These are phyloP conservation scores for Lactarius tabidus DNA, from an alignment of 768 basidiomycete species.

Conservation along the genomic window DNA sequence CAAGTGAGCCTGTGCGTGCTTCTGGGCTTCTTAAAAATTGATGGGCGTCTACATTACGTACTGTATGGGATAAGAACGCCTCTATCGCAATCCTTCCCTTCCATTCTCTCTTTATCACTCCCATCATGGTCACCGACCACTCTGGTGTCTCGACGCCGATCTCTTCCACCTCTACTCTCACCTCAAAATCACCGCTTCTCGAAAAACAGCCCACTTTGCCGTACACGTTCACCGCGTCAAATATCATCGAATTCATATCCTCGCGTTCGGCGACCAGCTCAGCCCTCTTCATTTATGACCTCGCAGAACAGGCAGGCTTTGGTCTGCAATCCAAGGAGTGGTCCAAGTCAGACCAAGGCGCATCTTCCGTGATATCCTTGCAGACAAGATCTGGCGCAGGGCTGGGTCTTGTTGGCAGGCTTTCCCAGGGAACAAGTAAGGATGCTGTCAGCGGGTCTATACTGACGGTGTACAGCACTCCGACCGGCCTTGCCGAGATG, in stretches of 20 bases:
- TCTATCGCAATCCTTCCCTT: not conserved
- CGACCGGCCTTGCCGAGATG: slow-evolving; percentile 81
- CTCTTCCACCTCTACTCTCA: slow-evolving; percentile 36
- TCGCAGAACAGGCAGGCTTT: slow-evolving; percentile 81
- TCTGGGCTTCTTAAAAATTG: too few relatives aligned
- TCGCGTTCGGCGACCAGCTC: slow-evolving; percentile 55
- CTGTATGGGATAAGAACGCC: not conserved
- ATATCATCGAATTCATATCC: slow-evolving; percentile 63
- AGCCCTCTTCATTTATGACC: slow-evolving; percentile 74
- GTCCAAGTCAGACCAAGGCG: slow-evolving; percentile 40
- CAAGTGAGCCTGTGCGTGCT: not conserved
- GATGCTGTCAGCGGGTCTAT: slow-evolving; percentile 56
- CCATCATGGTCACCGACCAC: slow-evolving; percentile 29
- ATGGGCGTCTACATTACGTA: not conserved
- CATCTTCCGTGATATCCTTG: slow-evolving; percentile 58
- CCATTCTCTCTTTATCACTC: not conserved
- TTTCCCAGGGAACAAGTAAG: slow-evolving; percentile 75
- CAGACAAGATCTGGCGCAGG: slow-evolving; percentile 88
- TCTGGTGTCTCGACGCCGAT: slow-evolving; percentile 32
- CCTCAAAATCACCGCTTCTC: slow-evolving; percentile 32
- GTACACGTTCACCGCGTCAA: slow-evolving; percentile 48
- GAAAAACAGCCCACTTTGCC: slow-evolving; percentile 24
- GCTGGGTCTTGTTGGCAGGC: slow-evolving; percentile 67
- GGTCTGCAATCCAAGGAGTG: slow-evolving; percentile 68
- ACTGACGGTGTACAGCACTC: slow-evolving; percentile 78